phyloP scores from a whole-genome alignment of 257 asterid species.

The Primulina tabacum region DNA sequence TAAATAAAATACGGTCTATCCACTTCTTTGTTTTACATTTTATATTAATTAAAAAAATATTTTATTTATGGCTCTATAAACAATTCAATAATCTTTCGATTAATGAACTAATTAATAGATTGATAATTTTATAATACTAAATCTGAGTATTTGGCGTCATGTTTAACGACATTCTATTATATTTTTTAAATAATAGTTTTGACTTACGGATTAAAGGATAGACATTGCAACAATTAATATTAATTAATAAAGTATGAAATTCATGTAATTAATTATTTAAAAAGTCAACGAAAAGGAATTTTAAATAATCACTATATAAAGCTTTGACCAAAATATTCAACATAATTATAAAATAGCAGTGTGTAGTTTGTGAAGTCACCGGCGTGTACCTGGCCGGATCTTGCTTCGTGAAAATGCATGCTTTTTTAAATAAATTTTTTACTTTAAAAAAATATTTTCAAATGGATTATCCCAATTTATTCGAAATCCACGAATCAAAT shows the following conservation, averaged over 20 bases:
- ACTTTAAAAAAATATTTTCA: too few species aligned
- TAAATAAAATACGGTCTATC: too few species aligned
- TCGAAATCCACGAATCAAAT: too few species aligned
- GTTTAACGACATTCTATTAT: not conserved
- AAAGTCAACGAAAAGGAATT: not conserved
- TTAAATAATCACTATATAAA: not conserved
- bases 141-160: not conserved
- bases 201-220: not conserved
- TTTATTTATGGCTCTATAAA: not conserved
- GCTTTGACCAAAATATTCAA: not conserved
- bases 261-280: not conserved
- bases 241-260: not conserved
- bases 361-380: not conserved
- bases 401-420: not conserved
- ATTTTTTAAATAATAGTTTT: too few species aligned
- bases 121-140: not conserved
- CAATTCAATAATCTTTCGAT: not conserved
- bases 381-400: not conserved
- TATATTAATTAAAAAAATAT: too few species aligned
- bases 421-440: too few species aligned
- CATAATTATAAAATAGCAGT: too few species aligned
- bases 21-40: not conserved
- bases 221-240: not conserved
- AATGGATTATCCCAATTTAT: too few species aligned
- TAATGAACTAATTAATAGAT: too few species aligned